A percentile compares a stretch with the other conserved stretches of the same genome.
phyloP scores from a whole-genome alignment of 2,329 filamentous ascomycete species.

The Pochonia chlamydosporia region DNA sequence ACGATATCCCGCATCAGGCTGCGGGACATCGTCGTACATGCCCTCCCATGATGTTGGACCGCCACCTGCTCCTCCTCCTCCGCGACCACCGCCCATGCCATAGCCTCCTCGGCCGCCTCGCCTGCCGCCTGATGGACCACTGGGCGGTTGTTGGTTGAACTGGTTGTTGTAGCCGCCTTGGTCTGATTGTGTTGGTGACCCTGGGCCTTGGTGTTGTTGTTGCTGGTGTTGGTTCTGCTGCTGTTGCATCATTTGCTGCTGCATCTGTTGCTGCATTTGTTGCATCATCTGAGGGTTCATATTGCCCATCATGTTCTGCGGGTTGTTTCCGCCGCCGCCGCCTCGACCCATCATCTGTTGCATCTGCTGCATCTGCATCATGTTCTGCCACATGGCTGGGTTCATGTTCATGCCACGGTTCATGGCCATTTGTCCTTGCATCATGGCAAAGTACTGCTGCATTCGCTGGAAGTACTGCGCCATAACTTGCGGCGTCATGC shows the following conservation, averaged over 20 bases:
- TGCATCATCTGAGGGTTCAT: constrained; percentile 53
- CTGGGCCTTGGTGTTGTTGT: constrained; percentile 11
- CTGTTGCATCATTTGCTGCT: constrained; percentile 33
- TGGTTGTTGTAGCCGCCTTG: constrained; percentile 28
- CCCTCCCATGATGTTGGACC: constrained; percentile 90
- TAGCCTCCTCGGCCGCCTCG: constrained; percentile 17
- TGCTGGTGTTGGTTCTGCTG: constrained; percentile 18
- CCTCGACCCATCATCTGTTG: constrained; percentile 46
- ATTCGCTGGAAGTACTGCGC: constrained; percentile 97
- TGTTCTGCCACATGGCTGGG: constrained; percentile 69
- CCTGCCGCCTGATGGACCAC: constrained; percentile 16
- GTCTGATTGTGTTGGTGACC: constrained; percentile 5
- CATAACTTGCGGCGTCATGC: constrained; percentile 96
- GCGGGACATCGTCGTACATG: constrained; percentile 95
- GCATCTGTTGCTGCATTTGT: constrained; percentile 48
- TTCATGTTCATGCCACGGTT: constrained; percentile 69
- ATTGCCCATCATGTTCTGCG: constrained; percentile 33
- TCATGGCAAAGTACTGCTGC: constrained; percentile 94
- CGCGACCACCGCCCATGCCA: constrained; percentile 24
- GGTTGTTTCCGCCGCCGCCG: constrained; percentile 27
- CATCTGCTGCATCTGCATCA: constrained; percentile 73
- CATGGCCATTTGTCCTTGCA: constrained; percentile 91
- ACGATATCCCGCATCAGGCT: constrained; percentile 56
- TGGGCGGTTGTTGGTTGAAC: constrained; percentile 43
- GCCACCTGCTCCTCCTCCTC: constrained; percentile 40